Evolutionary conservation across 2,329 filamentous ascomycete species (phyloP).

Genomic region (Penicillium brevicompactum): DNA sequence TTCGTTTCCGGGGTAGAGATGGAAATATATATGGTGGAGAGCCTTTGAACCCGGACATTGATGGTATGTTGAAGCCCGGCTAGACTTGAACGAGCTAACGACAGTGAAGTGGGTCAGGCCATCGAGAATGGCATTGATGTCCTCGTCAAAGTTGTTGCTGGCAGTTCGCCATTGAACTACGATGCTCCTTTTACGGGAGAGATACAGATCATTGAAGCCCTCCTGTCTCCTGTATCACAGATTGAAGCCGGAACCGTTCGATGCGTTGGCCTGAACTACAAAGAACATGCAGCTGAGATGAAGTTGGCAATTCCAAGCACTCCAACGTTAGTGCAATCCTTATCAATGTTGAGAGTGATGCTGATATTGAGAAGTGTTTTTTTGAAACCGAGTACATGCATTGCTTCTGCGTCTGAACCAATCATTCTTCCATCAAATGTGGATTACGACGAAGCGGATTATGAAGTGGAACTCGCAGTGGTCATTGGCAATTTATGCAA

Average conservation of each 20-base stretch:
- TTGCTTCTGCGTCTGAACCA: slow-evolving; percentile 13
- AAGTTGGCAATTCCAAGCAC: slow-evolving; percentile 12
- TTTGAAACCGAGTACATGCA: slow-evolving; percentile 10
- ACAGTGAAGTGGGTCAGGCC: slow-evolving; percentile 9
- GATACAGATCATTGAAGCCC: neutral
- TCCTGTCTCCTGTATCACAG: slow-evolving; percentile 14
- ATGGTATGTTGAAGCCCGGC: slow-evolving; percentile 1
- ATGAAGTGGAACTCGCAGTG: slow-evolving; percentile 14
- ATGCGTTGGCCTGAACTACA: slow-evolving; percentile 15
- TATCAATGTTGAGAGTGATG: neutral
- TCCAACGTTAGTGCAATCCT: slow-evolving; percentile 6
- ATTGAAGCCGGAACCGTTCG: slow-evolving; percentile 13
- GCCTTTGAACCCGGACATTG: slow-evolving; percentile 8
- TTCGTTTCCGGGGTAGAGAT: slow-evolving; percentile 9
- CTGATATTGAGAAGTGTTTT: slow-evolving; percentile 8
- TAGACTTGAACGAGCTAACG: neutral
- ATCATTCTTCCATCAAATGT: slow-evolving; percentile 14
- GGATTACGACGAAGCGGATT: slow-evolving; percentile 12
- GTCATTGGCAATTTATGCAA: slow-evolving; percentile 13
- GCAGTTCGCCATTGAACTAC: slow-evolving; percentile 9
- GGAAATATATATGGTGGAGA: slow-evolving; percentile 13
- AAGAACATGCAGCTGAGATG: slow-evolving; percentile 17
- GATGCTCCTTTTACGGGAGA: slow-evolving; percentile 11
- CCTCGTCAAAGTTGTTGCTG: slow-evolving; percentile 3
- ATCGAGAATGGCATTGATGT: slow-evolving; percentile 4